A percentile compares a stretch with the other conserved stretches of the same genome.
These are phyloP conservation scores for Serendipita vermifera DNA, from an alignment of 768 basidiomycete genomes.

Conservation along the genomic window DNA sequence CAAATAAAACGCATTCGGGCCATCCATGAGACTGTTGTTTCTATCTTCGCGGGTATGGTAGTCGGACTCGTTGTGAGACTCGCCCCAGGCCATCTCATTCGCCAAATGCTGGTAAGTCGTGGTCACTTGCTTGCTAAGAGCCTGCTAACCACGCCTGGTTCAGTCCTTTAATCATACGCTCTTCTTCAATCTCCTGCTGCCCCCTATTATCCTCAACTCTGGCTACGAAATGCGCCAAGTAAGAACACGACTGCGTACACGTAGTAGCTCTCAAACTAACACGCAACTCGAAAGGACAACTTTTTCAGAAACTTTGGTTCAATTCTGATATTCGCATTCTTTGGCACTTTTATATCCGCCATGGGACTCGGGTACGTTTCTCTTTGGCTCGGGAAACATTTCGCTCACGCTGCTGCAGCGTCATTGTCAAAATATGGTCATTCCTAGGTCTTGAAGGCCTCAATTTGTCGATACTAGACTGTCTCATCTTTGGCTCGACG, in stretches of 20 bases:
- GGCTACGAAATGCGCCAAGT: slow-evolving; percentile 97
- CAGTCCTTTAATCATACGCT: slow-evolving; percentile 94
- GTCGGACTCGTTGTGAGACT: slow-evolving; percentile 86
- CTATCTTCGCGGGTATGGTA: slow-evolving; percentile 91
- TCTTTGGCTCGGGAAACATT: neutral
- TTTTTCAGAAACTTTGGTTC: slow-evolving; percentile 98
- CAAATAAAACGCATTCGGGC: slow-evolving; percentile 94
- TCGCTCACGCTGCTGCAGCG: slow-evolving; percentile 45
- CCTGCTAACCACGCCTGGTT: slow-evolving; percentile 7
- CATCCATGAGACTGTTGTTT: slow-evolving; percentile 90
- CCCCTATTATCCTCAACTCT: slow-evolving; percentile 95
- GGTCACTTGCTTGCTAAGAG: neutral
- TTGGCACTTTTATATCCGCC: slow-evolving; percentile 92
- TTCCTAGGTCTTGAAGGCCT: slow-evolving; percentile 85
- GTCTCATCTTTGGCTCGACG: slow-evolving; percentile 91
- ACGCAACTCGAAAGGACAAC: slow-evolving; percentile 53
- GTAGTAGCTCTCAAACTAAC: neutral
- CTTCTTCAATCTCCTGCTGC: slow-evolving; percentile 95
- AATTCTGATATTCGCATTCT: slow-evolving; percentile 84
- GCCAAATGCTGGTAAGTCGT: slow-evolving; percentile 87
- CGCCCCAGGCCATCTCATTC: slow-evolving; percentile 84
- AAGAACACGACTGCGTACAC: slow-evolving; percentile 17
- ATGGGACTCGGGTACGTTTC: slow-evolving; percentile 82
- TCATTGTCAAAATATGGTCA: slow-evolving; percentile 89
- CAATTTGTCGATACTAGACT: slow-evolving; percentile 77